Conservation (phyloP, 345 rosid species). For the Barbarea vulgaris region DNA sequence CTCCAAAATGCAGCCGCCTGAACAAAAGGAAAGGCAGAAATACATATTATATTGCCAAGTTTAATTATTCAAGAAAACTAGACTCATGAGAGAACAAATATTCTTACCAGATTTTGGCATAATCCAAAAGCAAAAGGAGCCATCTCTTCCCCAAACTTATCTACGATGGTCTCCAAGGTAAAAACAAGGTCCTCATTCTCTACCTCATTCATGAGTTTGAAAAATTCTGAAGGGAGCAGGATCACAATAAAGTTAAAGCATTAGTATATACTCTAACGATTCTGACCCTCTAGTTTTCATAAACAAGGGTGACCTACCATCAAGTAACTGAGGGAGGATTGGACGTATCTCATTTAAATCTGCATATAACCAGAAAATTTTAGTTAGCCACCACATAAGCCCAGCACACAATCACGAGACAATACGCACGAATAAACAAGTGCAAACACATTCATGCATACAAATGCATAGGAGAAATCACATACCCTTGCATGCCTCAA, state of each 20-base stretch:
- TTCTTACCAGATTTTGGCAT: constrained; percentile 91
- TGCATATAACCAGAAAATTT: constrained; percentile 39
- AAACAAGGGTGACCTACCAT: constrained; percentile 56
- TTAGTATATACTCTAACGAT: constrained; percentile 6
- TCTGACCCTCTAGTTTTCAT: constrained; percentile 16
- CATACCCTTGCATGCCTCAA: constrained; percentile 87
- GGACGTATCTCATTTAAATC: constrained; percentile 94
- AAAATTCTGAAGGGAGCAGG: constrained; percentile 61
- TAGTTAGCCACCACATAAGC: constrained; percentile 19
- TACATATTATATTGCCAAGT: neutral
- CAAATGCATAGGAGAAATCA: constrained; percentile 15
- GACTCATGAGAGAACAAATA: constrained; percentile 11
- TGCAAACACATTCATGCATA: constrained; percentile 23
- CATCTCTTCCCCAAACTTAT: constrained; percentile 98
- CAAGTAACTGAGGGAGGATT: constrained; percentile 89
- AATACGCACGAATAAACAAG: constrained; percentile 1
- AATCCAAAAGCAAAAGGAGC: constrained; percentile 92
- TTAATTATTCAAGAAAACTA: constrained; percentile 14
- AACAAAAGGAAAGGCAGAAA: constrained; percentile 9
- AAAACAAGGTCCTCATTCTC: constrained; percentile 95
- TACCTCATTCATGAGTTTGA: constrained; percentile 95
- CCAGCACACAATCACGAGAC: neutral
- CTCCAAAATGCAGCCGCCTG: constrained; percentile 98
- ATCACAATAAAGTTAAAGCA: neutral
- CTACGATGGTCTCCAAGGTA: constrained; percentile 89